Percentiles rank a stretch among this genome's conserved stretches.
Conservation (phyloP, 768 basidiomycete species). For the Vararia minispora region DNA sequence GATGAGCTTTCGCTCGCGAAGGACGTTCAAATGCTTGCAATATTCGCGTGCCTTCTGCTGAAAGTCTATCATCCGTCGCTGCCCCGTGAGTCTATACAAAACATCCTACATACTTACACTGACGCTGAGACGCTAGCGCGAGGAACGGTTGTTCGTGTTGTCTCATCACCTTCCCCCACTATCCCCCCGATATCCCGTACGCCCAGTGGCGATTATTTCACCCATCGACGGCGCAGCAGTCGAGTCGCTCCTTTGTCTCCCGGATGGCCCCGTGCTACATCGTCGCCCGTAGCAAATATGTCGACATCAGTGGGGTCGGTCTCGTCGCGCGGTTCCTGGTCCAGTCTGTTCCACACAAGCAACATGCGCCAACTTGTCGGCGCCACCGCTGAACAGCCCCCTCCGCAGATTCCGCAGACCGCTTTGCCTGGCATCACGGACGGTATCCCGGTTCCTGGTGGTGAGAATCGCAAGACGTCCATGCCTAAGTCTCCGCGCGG, state of each 20-base stretch:
- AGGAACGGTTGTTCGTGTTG: not conserved
- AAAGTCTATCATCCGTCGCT: slow-evolving; percentile 25
- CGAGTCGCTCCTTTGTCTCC: slow-evolving; percentile 34
- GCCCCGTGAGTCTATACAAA: slow-evolving; percentile 6
- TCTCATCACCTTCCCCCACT: slow-evolving; percentile 3
- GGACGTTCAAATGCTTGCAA: slow-evolving; percentile 76
- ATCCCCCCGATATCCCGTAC: slow-evolving; percentile 12
- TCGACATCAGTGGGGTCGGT: slow-evolving; percentile 37
- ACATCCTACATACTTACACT: not conserved
- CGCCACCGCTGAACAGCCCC: slow-evolving; percentile 35
- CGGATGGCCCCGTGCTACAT: slow-evolving; percentile 37
- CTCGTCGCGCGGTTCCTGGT: slow-evolving; percentile 74
- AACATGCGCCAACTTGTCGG: slow-evolving; percentile 60
- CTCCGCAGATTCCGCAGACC: slow-evolving; percentile 17
- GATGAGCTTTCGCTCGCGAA: slow-evolving; percentile 33
- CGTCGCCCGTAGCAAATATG: slow-evolving; percentile 30
- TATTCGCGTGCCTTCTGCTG: slow-evolving; percentile 59
- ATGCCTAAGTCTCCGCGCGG: slow-evolving; percentile 1
- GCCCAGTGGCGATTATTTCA: slow-evolving; percentile 49
- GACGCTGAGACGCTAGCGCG: not conserved
- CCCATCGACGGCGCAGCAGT: slow-evolving; percentile 23
- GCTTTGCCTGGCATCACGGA: slow-evolving; percentile 13
- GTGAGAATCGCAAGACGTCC: slow-evolving; percentile 3
- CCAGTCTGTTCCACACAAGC: slow-evolving; percentile 60
- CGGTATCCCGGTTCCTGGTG: slow-evolving; percentile 22